These are phyloP conservation scores for Diaporthe longicolla DNA, from an alignment of 2,329 filamentous ascomycete species.

Conservation along the genomic window DNA sequence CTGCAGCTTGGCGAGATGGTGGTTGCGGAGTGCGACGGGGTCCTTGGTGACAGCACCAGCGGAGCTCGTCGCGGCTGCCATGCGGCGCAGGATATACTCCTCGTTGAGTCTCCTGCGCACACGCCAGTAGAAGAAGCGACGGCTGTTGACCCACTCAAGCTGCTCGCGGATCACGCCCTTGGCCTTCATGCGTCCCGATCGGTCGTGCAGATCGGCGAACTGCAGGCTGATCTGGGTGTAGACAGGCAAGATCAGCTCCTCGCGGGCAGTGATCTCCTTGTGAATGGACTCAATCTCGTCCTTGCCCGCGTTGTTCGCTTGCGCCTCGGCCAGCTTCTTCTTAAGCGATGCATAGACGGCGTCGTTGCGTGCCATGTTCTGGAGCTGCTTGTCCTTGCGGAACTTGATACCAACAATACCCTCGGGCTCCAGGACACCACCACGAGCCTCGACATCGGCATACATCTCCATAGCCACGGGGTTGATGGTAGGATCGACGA, in stretches of 20 bases:
- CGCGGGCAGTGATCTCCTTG: conserved; percentile 85
- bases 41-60: conserved; percentile 57
- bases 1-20: conserved; percentile 81
- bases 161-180: conserved; percentile 92
- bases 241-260: conserved; percentile 90
- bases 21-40: conserved; percentile 68
- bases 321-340: conserved; percentile 73
- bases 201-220: conserved; percentile 97
- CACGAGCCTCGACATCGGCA: conserved; percentile 92
- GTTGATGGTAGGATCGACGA: conserved; percentile 99
- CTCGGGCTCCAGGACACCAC: conserved; percentile 97
- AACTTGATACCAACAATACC: conserved; percentile 99
- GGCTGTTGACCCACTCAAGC: conserved; percentile 88
- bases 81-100: conserved; percentile 95
- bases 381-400: conserved; percentile 95
- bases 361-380: conserved; percentile 97
- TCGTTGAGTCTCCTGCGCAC: conserved; percentile 96
- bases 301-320: conserved; percentile 75
- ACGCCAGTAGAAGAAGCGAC: conserved; percentile 99
- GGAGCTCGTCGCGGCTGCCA: conserved; percentile 65
- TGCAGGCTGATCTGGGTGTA: conserved; percentile 97
- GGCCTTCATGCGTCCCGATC: conserved; percentile 96
- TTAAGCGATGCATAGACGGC: conserved; percentile 85
- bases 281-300: conserved; percentile 86
- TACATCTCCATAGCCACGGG: conserved; percentile 99